These are phyloP conservation scores for Darksidea phi DNA, from an alignment of 495 filamentous ascomycete genomes.

Conservation along the genomic window DNA sequence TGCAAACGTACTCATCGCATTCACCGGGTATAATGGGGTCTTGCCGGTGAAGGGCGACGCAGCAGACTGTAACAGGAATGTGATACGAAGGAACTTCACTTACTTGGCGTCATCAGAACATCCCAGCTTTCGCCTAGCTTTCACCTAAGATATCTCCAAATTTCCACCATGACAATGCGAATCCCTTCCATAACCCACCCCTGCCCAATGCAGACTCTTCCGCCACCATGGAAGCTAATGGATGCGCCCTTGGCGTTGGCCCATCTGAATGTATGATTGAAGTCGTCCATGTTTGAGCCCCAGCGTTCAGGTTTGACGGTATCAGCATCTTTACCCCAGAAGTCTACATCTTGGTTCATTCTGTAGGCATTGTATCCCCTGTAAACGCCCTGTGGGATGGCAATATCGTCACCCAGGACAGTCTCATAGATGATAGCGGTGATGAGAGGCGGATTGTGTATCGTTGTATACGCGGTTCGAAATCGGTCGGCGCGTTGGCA, in stretches of 20 bases:
- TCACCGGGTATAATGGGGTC: too few relatives aligned
- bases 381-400: slow-evolving; percentile 41
- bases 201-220: slow-evolving; percentile 45
- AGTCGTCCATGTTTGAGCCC: slow-evolving; percentile 41
- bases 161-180: slow-evolving; percentile 42
- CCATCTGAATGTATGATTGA: slow-evolving; percentile 37
- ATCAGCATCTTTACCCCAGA: slow-evolving; percentile 41
- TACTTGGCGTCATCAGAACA: slow-evolving; percentile 44
- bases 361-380: slow-evolving; percentile 46
- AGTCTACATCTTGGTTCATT: slow-evolving; percentile 38
- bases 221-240: slow-evolving; percentile 45
- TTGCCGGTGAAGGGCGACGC: too few relatives aligned
- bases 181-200: slow-evolving; percentile 44
- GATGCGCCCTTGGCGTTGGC: slow-evolving; percentile 42
- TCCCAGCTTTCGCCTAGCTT: slow-evolving; percentile 39
- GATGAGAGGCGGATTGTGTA: slow-evolving; percentile 41
- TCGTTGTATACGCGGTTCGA: not conserved
- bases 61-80: too few relatives aligned
- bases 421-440: slow-evolving; percentile 44
- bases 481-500: not conserved
- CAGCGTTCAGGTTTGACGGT: slow-evolving; percentile 46
- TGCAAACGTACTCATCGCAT: too few relatives aligned
- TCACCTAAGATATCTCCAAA: slow-evolving; percentile 40
- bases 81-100: slow-evolving; percentile 22
- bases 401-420: slow-evolving; percentile 37